Conservation (phyloP, 108 stramenopile species). For the Chaetoceros muelleri region DNA sequence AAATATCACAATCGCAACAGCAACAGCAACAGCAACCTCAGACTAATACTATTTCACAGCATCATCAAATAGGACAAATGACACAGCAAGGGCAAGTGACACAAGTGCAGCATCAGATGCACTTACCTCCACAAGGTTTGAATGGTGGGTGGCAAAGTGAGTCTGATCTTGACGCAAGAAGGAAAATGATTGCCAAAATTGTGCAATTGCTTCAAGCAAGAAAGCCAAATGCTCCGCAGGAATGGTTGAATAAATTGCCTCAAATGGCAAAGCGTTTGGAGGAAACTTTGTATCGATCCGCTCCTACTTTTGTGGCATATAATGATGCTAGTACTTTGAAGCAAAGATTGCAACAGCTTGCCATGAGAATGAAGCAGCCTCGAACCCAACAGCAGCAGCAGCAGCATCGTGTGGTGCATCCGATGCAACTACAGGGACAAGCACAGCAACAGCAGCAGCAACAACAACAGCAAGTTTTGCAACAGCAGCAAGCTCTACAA, state of each 20-base stretch:
- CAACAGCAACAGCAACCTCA: conserved; percentile 8
- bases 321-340: conserved; percentile 86
- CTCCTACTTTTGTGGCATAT: conserved; percentile 83
- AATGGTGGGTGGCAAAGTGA: conserved; percentile 91
- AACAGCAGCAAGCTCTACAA: conserved; percentile 15
- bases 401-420: conserved; percentile 10
- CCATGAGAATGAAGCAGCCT: conserved; percentile 86
- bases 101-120: conserved; percentile 25
- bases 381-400: conserved; percentile 42
- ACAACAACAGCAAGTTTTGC: conserved; percentile 18
- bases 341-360: conserved; percentile 85
- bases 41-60: conserved; percentile 15
- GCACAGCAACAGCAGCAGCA: conserved; percentile 16
- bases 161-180: conserved; percentile 71
- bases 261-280: conserved; percentile 96
- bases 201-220: conserved; percentile 88
- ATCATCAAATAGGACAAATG: conserved; percentile 10
- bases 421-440: conserved; percentile 21
- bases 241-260: conserved; percentile 91
- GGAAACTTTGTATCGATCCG: conserved; percentile 86
- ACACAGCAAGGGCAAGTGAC: conserved; percentile 17
- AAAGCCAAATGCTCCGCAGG: conserved; percentile 89
- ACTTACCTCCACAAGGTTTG: conserved; percentile 49
- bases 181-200: conserved; percentile 92
- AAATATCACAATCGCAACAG: conserved; percentile 1